These are phyloP conservation scores for Anacardium occidentale DNA, from an alignment of 345 rosid genomes.

Conservation along the genomic window DNA sequence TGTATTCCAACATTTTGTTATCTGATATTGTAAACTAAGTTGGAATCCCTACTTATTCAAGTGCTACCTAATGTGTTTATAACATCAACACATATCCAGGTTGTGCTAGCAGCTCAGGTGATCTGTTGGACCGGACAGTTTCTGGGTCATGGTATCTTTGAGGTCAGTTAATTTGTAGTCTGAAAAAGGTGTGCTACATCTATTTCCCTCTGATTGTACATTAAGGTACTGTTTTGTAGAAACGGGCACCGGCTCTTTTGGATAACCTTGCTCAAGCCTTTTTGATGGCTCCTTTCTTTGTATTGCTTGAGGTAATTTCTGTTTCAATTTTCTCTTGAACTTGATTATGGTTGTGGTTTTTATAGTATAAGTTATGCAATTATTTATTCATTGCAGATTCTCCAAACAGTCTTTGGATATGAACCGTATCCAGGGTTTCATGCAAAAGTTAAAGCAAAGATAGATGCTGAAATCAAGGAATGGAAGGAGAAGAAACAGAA, in stretches of 20 bases:
- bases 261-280: slow-evolving; percentile 63
- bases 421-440: slow-evolving; percentile 87
- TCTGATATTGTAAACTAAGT: background rate
- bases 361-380: background rate
- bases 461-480: slow-evolving; percentile 53
- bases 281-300: slow-evolving; percentile 66
- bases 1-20: background rate
- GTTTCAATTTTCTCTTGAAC: background rate
- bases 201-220: background rate
- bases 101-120: slow-evolving; percentile 51
- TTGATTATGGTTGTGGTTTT: background rate
- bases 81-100: slow-evolving; percentile 27
- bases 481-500: slow-evolving; percentile 49
- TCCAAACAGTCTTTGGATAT: slow-evolving; percentile 43
- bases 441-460: slow-evolving; percentile 55
- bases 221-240: slow-evolving; percentile 31
- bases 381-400: slow-evolving; percentile 36
- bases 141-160: slow-evolving; percentile 62
- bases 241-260: slow-evolving; percentile 62
- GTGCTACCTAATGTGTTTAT: background rate
- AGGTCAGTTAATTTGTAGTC: slow-evolving; percentile 31
- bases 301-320: slow-evolving; percentile 53
- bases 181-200: background rate
- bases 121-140: slow-evolving; percentile 66
- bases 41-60: background rate